Evolutionary conservation across 2,329 filamentous ascomycete species (phyloP), one percentile per base, ranked within the genome.

Genomic region (Fonsecaea erecta): DNA sequence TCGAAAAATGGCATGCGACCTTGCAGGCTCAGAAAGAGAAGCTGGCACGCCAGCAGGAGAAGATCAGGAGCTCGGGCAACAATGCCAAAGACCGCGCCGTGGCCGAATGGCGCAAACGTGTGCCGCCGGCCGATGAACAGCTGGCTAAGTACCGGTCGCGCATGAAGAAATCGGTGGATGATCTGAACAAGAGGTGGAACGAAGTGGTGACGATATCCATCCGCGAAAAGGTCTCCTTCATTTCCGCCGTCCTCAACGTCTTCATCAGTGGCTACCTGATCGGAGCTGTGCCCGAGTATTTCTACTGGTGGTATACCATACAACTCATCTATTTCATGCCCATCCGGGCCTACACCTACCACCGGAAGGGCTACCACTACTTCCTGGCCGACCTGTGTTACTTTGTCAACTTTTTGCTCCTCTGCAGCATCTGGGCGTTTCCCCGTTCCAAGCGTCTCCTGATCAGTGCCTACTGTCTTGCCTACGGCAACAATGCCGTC

Each of bases 301-400:
- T 98, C 77, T 94, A 96, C 72, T 81, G 90, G 71, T 99, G 95
- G 95, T 99, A 97, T 77, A 93, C 91, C 7, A 84, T 78, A 2
- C 93, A 97, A 78, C 84, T 97, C 48, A 77, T 91, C 66, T 98
- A 97, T 79, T 98, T 97, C 78, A 97, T 98, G 94, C 95, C 95
- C 12, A 91, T 99, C 71, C 90, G 95, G 55, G 94, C 87, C 79
- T 95, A 93, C 80, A 91, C 90, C 64, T 99, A 99, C 78, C 92
- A 92, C 75, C 88, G 89, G 73, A 91, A 90, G 64, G 95, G 94
- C 63, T 97, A 96, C 74, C 93, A 97, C 78, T 99, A 99, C 80
- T 98, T 99, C 79, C 83, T 98, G 30, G 94, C 93, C 40, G 95
- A 99, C 78, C 87, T 99, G 52, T 99, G 95, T 81, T 99, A 99